Evolutionary conservation across 2,329 filamentous ascomycete genomes (phyloP), one percentile per base, ranked within the genome.

Genomic region (Rutstroemia sp.): DNA sequence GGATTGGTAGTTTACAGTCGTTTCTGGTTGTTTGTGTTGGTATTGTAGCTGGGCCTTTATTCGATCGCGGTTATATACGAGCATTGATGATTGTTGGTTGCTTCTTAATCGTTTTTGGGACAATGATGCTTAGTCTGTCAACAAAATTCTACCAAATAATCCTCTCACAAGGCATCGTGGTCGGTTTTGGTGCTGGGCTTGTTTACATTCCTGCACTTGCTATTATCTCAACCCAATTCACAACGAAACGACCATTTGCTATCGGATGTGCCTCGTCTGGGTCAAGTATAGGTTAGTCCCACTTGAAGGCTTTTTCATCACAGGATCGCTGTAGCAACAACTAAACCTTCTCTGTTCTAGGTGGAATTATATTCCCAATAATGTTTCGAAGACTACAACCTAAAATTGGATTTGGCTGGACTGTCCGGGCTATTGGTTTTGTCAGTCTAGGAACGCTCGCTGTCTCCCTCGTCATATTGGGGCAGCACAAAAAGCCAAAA

Each of bases 11-110:
- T 0, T 64, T 82, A 2, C 74, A 82, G 56, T 69, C 75, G 19
- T 78, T 76, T 59, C 73, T 80, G 61, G 73, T 84, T 71, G 60
- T 68, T 38, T 60, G 64, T 14, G 58, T 76, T 64, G 82, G 83
- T 0, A 81, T 81, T 0, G 61, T 86, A 16, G 75, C 84, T 9
- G 85, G 85, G 1, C 79, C 77, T 44, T 45, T 84, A 0, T 85
- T 77, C 60, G 85, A 88, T 63, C 77, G 73, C 48, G 56, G 56
- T 10, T 49, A 57, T 34, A 19, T 73, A 73, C 65, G 72, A 73
- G 51, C 16, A 14, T 36, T 53, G n/a, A 46, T 53, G 40, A 7
- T 6, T 19, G 17, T 40, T 34, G 27, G 50, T 5, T 19, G 23
- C 50, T 75, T 77, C 62, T 64, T 79, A 23, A 73, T 78, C 30